Evolutionary conservation across 2,329 filamentous ascomycete genomes (phyloP).

Genomic region (Penicillium thymicola): DNA sequence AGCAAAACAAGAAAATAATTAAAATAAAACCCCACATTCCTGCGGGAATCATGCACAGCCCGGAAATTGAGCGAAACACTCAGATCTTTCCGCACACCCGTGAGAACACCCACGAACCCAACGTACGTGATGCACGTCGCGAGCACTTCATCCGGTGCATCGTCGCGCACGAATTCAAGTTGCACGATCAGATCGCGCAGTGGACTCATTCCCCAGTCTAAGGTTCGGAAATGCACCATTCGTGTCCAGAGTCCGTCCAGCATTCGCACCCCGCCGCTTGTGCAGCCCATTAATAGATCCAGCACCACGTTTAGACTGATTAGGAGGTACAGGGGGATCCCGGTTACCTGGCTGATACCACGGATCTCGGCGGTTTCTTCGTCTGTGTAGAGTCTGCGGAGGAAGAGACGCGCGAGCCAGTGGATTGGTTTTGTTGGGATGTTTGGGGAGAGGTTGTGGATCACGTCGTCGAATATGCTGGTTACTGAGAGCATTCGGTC

Average conservation of each 20-base stretch:
- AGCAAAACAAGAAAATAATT: slow-evolving; percentile 55
- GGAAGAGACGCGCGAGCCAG: slow-evolving; percentile 44
- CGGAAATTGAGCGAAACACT: slow-evolving; percentile 54
- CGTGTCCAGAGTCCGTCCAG: slow-evolving; percentile 13
- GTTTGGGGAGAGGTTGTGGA: slow-evolving; percentile 34
- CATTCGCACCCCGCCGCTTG: slow-evolving; percentile 50
- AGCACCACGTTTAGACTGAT: slow-evolving; percentile 62
- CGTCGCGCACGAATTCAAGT: slow-evolving; percentile 47
- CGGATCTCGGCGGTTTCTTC: slow-evolving; percentile 62
- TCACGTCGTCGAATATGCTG: slow-evolving; percentile 51
- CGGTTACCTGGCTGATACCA: slow-evolving; percentile 53
- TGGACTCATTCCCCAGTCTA: slow-evolving; percentile 56
- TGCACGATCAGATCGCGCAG: slow-evolving; percentile 52
- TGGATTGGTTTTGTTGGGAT: slow-evolving; percentile 29
- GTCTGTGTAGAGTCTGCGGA: slow-evolving; percentile 50
- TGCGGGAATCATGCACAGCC: slow-evolving; percentile 46
- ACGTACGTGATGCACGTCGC: slow-evolving; percentile 50
- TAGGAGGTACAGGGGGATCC: slow-evolving; percentile 57
- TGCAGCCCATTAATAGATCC: slow-evolving; percentile 64
- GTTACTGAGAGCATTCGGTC: slow-evolving; percentile 45
- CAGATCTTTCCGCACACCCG: slow-evolving; percentile 46
- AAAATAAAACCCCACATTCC: slow-evolving; percentile 43
- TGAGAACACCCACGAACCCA: slow-evolving; percentile 51
- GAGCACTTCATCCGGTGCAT: slow-evolving; percentile 35
- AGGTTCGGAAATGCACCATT: slow-evolving; percentile 42